Evolutionary conservation across 495 filamentous ascomycete species (phyloP), one percentile per base, ranked within the genome.

Genomic region (Aspergillus affinis): DNA sequence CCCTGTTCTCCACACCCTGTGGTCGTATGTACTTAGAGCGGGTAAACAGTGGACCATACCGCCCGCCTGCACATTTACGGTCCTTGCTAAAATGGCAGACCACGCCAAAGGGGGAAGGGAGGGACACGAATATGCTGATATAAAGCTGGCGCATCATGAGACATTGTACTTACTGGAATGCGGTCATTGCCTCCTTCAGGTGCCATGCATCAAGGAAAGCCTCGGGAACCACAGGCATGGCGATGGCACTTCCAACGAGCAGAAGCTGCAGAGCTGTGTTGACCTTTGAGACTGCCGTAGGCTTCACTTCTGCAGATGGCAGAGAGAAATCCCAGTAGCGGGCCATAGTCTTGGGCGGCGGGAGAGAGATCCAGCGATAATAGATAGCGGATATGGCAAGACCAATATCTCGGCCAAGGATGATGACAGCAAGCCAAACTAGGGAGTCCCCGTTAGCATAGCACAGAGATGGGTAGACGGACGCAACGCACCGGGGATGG

Each of bases 261-360:
- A 85, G 85, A 41, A 96, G 70, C 72, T 96, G 91, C 67, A 95
- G 67, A 2, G 87, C 87, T 0, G 91, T 96, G 63, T 96, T 96
- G 59, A 88, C 84, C 81, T 98, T 98, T 63, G 90, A 94, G 63
- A 98, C 91, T 17, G 80, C 84, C 0, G 94, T 98, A 0, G 94
- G 94, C 62, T 88, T 88, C 5, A 98, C 94, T 72, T 98, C 94
- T 1, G 94, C 94, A 49, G 86, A 90, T 0, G 94, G 94, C 18
- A 98, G 83, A 12, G 87, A 90, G 65, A 98, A 98, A 70, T 98
- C 95, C 95, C 95, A 98, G 71, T 97, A 98, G n/a, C 94, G 79
- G 15, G 80, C 74, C 73, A 96, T 88, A 0, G 94, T 98, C 73
- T 97, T 97, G 6, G 94, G 94, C 0, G 89, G 86, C 2, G 94